A percentile compares a stretch with the other conserved stretches of the same genome.
Conservation (phyloP, 2,329 filamentous ascomycete species). For the Hypoxylon sp. region DNA sequence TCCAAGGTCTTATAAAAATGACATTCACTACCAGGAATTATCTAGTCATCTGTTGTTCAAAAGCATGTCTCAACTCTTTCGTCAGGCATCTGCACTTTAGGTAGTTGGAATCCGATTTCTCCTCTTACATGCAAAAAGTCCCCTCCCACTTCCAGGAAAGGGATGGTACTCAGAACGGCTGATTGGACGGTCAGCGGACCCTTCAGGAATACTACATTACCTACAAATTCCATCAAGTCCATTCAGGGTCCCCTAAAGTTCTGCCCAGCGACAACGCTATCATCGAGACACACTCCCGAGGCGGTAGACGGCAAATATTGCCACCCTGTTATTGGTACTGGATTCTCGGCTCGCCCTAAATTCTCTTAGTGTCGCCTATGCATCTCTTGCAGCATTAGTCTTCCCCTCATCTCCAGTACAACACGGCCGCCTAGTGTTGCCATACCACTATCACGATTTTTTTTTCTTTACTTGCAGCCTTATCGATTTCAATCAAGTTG, state of each 20-base stretch:
- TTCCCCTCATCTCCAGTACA: conserved; percentile 43
- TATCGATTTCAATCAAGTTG: conserved; percentile 32
- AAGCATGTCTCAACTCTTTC: conserved; percentile 17
- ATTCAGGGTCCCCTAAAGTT: conserved; percentile 40
- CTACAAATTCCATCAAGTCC: conserved; percentile 33
- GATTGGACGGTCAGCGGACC: conserved; percentile 32
- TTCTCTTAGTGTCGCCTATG: conserved; percentile 42
- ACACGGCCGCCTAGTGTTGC: conserved; percentile 30
- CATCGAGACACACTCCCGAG: conserved; percentile 35
- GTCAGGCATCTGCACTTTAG: conserved; percentile 20
- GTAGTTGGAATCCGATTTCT: conserved; percentile 32
- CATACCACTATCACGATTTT: conserved; percentile 34
- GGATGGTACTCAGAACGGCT: conserved; percentile 28
- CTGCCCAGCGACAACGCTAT: conserved; percentile 38
- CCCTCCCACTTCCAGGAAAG: conserved; percentile 25
- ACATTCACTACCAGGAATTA: background rate
- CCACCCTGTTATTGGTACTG: conserved; percentile 44
- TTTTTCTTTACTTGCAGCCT: conserved; percentile 37
- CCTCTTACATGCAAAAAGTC: conserved; percentile 23
- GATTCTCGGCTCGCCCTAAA: conserved; percentile 35
- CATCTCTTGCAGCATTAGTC: conserved; percentile 47
- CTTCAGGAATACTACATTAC: conserved; percentile 43
- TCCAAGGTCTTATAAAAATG: conserved; percentile 3
- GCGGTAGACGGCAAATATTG: conserved; percentile 46
- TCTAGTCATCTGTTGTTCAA: background rate